Evolutionary conservation across 768 basidiomycete species (phyloP).

Genomic region (Asterophora lycoperdoides): DNA sequence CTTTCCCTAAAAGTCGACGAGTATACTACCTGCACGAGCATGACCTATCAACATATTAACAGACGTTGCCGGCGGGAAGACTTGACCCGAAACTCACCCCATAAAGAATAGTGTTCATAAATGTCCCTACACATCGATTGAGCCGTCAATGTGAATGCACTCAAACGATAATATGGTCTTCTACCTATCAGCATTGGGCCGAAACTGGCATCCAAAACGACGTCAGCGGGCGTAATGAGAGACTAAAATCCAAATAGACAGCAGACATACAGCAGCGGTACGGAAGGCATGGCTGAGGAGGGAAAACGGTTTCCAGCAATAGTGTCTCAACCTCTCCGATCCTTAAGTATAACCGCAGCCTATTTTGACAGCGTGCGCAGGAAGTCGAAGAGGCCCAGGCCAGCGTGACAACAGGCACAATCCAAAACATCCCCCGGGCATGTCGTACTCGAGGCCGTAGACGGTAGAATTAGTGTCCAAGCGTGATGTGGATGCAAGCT

Average conservation of each 20-base stretch:
- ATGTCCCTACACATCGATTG: conserved; percentile 7
- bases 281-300: no score
- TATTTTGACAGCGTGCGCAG: no score
- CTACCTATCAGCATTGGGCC: conserved; percentile 43
- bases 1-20: not conserved
- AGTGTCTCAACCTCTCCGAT: no score
- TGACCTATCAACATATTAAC: not conserved
- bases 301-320: no score
- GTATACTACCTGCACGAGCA: conserved; percentile 1
- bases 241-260: not conserved
- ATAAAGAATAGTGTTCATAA: conserved; percentile 40
- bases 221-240: not conserved
- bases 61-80: not conserved
- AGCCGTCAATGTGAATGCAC: not conserved
- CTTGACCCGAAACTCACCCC: conserved; percentile 28
- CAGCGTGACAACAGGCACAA: no score
- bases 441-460: no score
- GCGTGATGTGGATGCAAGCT: no score
- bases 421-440: no score
- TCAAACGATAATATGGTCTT: not conserved
- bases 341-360: no score
- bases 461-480: no score
- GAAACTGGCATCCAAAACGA: conserved; percentile 24
- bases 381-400: no score
- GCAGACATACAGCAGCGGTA: conserved; percentile 15